Evolutionary conservation across 345 rosid genomes (phyloP).

Genomic region (Populus ilicifolia): DNA sequence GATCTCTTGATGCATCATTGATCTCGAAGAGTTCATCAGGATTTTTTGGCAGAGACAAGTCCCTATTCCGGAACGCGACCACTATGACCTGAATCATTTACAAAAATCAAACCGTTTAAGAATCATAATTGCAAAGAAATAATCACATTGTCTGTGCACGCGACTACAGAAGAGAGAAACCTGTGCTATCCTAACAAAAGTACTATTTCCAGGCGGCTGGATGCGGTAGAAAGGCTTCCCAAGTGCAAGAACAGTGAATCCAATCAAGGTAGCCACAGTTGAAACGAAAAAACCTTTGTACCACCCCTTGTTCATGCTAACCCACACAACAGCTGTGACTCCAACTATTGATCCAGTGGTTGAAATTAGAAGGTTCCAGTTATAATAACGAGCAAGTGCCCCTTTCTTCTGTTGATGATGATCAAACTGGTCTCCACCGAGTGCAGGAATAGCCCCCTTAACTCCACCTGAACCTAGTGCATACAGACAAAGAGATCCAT

Average conservation of each 20-base stretch:
- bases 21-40: constrained; percentile 2
- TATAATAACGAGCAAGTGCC: constrained; percentile 9
- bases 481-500: not conserved
- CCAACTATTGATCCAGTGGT: constrained; percentile 19
- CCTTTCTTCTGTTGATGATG: not conserved
- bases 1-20: not conserved
- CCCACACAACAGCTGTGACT: constrained; percentile 14
- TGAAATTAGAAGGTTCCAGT: constrained; percentile 11
- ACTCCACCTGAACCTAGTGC: constrained; percentile 13
- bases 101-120: not conserved
- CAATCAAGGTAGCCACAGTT: not conserved
- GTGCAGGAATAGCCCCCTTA: constrained; percentile 18
- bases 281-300: constrained; percentile 5
- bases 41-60: not conserved
- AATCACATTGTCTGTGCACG: not conserved
- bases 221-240: constrained; percentile 19
- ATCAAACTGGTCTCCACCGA: constrained; percentile 24
- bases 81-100: not conserved
- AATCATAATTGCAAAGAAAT: not conserved
- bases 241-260: not conserved
- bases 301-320: constrained; percentile 18
- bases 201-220: constrained; percentile 6
- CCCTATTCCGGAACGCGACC: constrained; percentile 5
- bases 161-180: not conserved
- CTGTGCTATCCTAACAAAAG: constrained; percentile 7